A percentile compares a stretch with the other conserved stretches of the same genome.
These are phyloP conservation scores for Linnemannia schmuckeri DNA, from an alignment of 192 early-diverging fungal genomes.

Conservation along the genomic window DNA sequence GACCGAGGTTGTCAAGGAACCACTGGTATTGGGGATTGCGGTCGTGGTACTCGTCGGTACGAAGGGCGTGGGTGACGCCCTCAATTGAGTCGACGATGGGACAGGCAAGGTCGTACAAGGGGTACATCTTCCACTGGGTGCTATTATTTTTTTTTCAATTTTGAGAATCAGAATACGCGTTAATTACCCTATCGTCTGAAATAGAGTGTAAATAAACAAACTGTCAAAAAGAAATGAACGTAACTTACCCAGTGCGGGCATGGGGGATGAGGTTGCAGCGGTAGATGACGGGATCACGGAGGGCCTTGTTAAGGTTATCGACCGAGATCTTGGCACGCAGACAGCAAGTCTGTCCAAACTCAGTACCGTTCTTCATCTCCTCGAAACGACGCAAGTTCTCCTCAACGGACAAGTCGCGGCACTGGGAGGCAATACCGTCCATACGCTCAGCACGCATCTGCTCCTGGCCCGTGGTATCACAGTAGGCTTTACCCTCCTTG, in stretches of 20 bases:
- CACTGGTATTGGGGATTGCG: slow-evolving; percentile 97
- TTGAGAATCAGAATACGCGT: slow-evolving; percentile 5
- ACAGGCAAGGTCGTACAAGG: slow-evolving; percentile 98
- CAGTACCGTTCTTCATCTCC: slow-evolving; percentile 92
- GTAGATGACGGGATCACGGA: slow-evolving; percentile 98
- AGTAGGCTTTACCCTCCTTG: slow-evolving; percentile 90
- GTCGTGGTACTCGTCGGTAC: slow-evolving; percentile 98
- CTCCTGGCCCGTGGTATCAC: slow-evolving; percentile 88
- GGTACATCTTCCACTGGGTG: slow-evolving; percentile 94
- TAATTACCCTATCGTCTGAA: neutral
- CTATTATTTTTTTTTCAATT: slow-evolving; percentile 41
- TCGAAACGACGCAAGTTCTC: slow-evolving; percentile 93
- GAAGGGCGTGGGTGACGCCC: slow-evolving; percentile 97
- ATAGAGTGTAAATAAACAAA: too few species aligned
- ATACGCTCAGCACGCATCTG: slow-evolving; percentile 91
- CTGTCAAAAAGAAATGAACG: neutral
- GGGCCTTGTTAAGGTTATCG: slow-evolving; percentile 87
- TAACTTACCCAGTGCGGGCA: slow-evolving; percentile 82
- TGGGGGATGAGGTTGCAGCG: slow-evolving; percentile 93
- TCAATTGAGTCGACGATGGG: slow-evolving; percentile 96
- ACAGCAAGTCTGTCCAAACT: slow-evolving; percentile 84
- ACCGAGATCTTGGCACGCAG: slow-evolving; percentile 97
- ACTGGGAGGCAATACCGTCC: slow-evolving; percentile 83
- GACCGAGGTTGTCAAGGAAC: slow-evolving; percentile 88
- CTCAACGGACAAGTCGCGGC: slow-evolving; percentile 88